Percentiles rank a stretch among this genome's conserved stretches.
These are phyloP conservation scores for Cajanus cajan DNA, from an alignment of 306 rosid species.

Conservation along the genomic window DNA sequence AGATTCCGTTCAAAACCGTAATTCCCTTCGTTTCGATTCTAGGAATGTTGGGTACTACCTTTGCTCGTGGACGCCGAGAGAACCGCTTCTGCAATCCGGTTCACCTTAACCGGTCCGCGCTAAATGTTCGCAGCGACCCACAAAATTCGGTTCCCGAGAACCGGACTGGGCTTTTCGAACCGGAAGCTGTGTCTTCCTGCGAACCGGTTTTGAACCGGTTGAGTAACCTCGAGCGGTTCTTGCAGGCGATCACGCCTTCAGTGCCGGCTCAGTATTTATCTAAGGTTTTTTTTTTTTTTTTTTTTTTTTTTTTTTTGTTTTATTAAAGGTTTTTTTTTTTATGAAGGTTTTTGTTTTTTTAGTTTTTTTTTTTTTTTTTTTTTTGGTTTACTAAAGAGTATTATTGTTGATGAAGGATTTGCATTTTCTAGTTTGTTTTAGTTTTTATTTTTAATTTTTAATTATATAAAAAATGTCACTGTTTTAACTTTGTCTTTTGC, in stretches of 20 bases:
- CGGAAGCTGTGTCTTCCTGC: slow-evolving; percentile 23
- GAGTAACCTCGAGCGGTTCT: slow-evolving; percentile 64
- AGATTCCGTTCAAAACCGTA: not conserved
- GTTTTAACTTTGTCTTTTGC: too few species aligned
- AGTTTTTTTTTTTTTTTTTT: too few species aligned
- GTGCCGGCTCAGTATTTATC: slow-evolving; percentile 54
- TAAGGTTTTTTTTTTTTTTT: slow-evolving; percentile 41
- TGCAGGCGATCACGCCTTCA: slow-evolving; percentile 58
- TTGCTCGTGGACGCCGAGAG: slow-evolving; percentile 39
- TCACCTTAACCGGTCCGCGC: slow-evolving; percentile 44
- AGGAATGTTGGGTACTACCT: slow-evolving; percentile 51
- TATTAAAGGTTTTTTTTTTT: slow-evolving; percentile 48
- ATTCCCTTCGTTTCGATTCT: not conserved
- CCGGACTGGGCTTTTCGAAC: slow-evolving; percentile 20
- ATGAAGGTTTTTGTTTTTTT: not conserved
- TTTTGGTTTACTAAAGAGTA: too few species aligned
- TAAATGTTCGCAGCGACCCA: slow-evolving; percentile 31
- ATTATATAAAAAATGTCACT: too few species aligned
- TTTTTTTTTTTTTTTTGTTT: not conserved
- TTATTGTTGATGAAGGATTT: too few species aligned
- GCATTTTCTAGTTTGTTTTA: not conserved
- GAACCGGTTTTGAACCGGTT: slow-evolving; percentile 27
- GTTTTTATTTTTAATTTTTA: too few species aligned
- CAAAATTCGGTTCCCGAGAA: slow-evolving; percentile 13
- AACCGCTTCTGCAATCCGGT: slow-evolving; percentile 53